Base-by-base conservation (phyloP, 495 filamentous ascomycete genomes). In the Saxophila tyrrhenica region DNA sequence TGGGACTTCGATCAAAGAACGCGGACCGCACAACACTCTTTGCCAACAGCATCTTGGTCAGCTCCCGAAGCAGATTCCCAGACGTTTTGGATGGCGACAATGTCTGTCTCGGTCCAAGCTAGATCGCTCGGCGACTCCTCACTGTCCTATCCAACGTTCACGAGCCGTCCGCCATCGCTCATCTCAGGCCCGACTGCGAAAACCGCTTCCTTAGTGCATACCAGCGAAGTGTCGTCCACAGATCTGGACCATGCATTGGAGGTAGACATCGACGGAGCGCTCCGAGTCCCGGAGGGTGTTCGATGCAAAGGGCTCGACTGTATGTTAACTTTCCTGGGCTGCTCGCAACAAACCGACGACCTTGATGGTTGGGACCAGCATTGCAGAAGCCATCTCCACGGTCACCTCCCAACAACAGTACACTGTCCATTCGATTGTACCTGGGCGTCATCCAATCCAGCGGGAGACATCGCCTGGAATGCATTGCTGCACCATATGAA, bases 401-500 rank as follows among this genome's bases (percentile, higher is more conserved):
- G 39, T 23, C n/a, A 9, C 9, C 25, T 57, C 24, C 54, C 54
- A 2, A 44, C 22, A 9, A 17, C 2, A n/a, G 50, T 25, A 11
- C 13, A 19, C 25, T 57, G 54, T 52, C 48, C 48, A n/a, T 57
- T 57, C 42, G 19, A 38, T 35, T 57, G 54, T 20, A 20, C 25
- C 5, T 57, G 54, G 54, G 15, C 17, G 19, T 9, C 13, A 2
- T 39, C 22, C 16, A 25, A 19, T 21, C 15, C 23, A 3, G 1
- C 48, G 16, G 39, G 48, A 17, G n/a, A 51, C 17, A n/a, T 8
- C 7, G 41, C 41, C 7, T 44, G 41, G 41, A n/a, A 44, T 7
- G 41, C 41, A 3, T n/a, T 5, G 7, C 7, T 21, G 16, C 7
- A 3, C 3, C 41, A 44, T 17, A 17, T 44, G 7, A 44, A 7